Base-by-base conservation (phyloP, 2,329 filamentous ascomycete genomes). In the Verticillium dahliae region DNA sequence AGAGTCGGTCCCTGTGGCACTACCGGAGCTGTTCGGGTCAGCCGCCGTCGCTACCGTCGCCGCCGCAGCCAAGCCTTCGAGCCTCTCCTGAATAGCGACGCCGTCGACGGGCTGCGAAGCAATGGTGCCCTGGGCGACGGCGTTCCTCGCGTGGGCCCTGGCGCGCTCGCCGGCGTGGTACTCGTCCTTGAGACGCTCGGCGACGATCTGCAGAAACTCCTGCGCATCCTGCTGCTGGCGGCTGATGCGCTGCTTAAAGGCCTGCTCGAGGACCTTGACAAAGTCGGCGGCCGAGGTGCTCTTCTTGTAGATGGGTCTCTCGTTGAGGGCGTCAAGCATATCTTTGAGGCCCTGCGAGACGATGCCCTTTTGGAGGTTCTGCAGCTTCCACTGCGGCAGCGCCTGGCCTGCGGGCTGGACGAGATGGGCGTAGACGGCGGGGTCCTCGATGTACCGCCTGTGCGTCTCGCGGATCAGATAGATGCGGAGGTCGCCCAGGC, bases 221-320 rank as follows among this genome's bases (percentile, higher is more conserved):
- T 99, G 95, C 11, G 95, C 95, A 78, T 99, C 95, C 75, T 99
- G 95, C 75, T 99, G 95, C 71, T 95, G 92, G 60, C 94, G 84
- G 72, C 91, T 97, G 68, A 99, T 96, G 68, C 91, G 87, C 69
- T 96, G 94, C 61, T 87, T 86, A 71, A 97, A 99, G 0, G 94
- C 92, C 35, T 81, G 80, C 77, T 99, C 95, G 59, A 99, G 80
- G 0, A 90, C 89, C 65, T 84, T 81, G 54, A 99, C 90, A 71
- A 99, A 97, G 1, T 84, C 83, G n/a, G 86, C 84, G 3, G 94
- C 92, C 15, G 91, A 92, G 61, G 98, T 96, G 0, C 92, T 95
- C 80, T 98, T 99, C 71, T 88, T 92, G 74, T 93, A 91, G 67
- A 98, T 90, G 1, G 95, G 94, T 59, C 95, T 84, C 78, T 98